Conservation (phyloP, 1,284 basidiomycete genomes). For the Rhodotorula sp. region DNA sequence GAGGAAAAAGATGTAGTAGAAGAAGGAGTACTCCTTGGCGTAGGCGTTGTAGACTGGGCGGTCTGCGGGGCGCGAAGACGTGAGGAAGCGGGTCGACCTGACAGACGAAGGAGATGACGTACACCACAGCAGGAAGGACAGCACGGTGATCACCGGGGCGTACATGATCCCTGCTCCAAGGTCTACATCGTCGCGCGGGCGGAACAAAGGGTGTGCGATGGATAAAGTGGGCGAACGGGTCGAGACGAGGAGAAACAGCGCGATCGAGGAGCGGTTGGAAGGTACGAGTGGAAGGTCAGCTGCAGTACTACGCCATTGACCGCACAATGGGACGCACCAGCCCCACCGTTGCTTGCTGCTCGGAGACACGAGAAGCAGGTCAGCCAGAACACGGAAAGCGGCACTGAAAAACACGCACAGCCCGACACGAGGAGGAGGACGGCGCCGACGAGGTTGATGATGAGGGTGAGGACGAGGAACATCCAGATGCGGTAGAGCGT, state of each 20-base stretch:
- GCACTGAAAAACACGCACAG: not conserved
- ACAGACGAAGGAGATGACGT: slow-evolving; percentile 63
- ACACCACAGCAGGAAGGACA: slow-evolving; percentile 65
- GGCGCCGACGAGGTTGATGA: slow-evolving; percentile 88
- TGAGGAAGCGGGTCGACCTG: not conserved
- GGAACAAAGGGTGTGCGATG: not conserved
- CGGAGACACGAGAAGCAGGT: not conserved
- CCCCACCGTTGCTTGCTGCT: slow-evolving; percentile 40
- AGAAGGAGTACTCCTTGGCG: slow-evolving; percentile 56
- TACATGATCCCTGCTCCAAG: slow-evolving; percentile 61
- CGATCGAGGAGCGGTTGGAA: not conserved
- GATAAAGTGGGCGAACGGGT: not conserved
- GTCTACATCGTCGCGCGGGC: slow-evolving; percentile 18
- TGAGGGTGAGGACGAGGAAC: slow-evolving; percentile 63
- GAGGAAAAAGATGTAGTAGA: slow-evolving; percentile 81
- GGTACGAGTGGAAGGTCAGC: not conserved
- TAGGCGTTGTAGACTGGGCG: slow-evolving; percentile 84
- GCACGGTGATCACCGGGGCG: slow-evolving; percentile 71
- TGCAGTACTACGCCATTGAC: too few relatives aligned
- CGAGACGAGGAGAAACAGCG: not conserved
- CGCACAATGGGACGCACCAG: too few relatives aligned
- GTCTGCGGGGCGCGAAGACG: slow-evolving; percentile 15
- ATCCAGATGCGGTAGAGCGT: slow-evolving; percentile 71
- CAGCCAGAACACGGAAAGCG: too few relatives aligned
- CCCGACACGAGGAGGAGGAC: slow-evolving; percentile 81